Evolutionary conservation across 2,329 filamentous ascomycete species (phyloP), one percentile per base, ranked within the genome.

Genomic region (Sphaerostilbella broomeana): DNA sequence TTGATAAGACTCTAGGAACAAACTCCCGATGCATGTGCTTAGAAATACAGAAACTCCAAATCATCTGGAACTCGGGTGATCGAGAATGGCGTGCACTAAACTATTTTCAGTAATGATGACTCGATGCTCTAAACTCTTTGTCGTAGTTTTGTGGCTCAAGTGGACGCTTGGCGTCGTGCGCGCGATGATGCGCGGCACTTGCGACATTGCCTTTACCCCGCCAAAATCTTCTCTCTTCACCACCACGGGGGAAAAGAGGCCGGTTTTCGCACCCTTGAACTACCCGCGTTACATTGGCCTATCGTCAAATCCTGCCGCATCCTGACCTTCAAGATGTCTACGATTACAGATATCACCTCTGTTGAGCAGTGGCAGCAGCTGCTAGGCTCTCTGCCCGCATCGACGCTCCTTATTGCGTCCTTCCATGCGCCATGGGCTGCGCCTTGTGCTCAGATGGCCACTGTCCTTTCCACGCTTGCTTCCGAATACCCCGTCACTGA

Each of bases 381-480:
- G 57, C 69, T 86, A 47, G 69, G 72, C 47, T 72, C 77, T 28
- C 72, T 89, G 11, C 76, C 85, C 9, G 58, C 81, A 2, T 75
- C 80, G 12, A 78, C 84, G 12, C 77, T 95, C 44, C 73, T 90
- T 47, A 73, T 95, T 56, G 78, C 94, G 58, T 95, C 89, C 61
- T 98, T 98, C 72, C 85, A 97, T 62, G 88, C 92, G 15, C 85
- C 89, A 50, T 98, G 92, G 92, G 92, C 92, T 20, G 88, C 88
- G 44, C 92, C 92, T 31, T 97, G 92, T 71, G 81, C 85, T 47
- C 88, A 95, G 66, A 97, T 97, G 89, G 79, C 77, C 51, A 84
- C 81, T 35, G 84, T 97, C 52, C 78, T 98, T 49, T 73, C 77
- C 57, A 84, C 87, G 16, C 84, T 98, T 49, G 89, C 90, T 49